Percentiles rank a stretch among this genome's conserved stretches.
These are phyloP conservation scores for Chlamydomonas sp. DNA, from an alignment of 139 green algal species.

Conservation along the genomic window DNA sequence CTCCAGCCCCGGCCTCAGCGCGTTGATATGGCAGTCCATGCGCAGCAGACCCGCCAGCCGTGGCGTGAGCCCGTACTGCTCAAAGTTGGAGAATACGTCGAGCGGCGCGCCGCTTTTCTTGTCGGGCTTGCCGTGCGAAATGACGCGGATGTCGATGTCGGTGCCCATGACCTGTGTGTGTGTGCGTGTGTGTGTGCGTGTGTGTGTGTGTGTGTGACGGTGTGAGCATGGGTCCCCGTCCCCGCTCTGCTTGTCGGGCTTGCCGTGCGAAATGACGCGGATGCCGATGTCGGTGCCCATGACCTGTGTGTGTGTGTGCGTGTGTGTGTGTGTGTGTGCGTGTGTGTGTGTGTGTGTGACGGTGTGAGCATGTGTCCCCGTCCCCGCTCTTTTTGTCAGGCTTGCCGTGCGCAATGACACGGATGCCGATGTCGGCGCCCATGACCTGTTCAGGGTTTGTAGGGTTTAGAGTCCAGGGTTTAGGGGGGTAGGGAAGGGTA, in stretches of 20 bases:
- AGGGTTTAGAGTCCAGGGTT: too few species aligned
- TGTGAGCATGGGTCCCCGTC: not conserved
- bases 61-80: conserved; percentile 65
- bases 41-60: conserved; percentile 62
- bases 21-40: conserved; percentile 58
- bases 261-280: conserved; percentile 28
- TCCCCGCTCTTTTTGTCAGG: conserved; percentile 30
- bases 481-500: too few species aligned
- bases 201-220: not conserved
- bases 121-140: conserved; percentile 41
- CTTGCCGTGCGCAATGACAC: conserved; percentile 35
- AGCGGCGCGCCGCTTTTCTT: conserved; percentile 27
- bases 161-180: conserved; percentile 48
- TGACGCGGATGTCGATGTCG: conserved; percentile 65
- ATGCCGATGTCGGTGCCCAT: conserved; percentile 77
- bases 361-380: not conserved
- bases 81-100: conserved; percentile 73
- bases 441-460: conserved; percentile 35
- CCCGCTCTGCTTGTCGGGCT: conserved; percentile 38
- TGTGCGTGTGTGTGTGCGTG: not conserved
- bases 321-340: conserved; percentile 2
- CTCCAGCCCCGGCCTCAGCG: conserved; percentile 48
- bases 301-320: conserved; percentile 23
- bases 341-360: not conserved
- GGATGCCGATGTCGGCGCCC: conserved; percentile 72